Percentiles rank a stretch among this genome's conserved stretches.
These are phyloP conservation scores for Phyllosticta citrichinensis DNA, from an alignment of 2,329 filamentous ascomycete genomes.

Conservation along the genomic window DNA sequence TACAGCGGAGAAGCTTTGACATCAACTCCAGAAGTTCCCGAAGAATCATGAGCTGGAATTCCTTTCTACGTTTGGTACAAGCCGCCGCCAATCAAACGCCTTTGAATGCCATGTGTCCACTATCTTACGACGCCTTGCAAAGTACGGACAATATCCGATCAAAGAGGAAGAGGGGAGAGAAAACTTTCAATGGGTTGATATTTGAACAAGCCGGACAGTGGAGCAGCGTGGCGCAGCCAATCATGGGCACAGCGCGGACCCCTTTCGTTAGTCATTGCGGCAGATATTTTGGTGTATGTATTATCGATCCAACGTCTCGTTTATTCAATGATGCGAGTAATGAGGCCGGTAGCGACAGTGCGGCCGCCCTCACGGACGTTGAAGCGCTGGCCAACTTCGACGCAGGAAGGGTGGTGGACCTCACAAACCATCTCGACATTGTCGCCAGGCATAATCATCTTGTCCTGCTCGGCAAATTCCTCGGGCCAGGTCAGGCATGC, in stretches of 20 bases:
- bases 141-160: conserved; percentile 1
- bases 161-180: conserved; percentile 6
- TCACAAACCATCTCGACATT: conserved; percentile 95
- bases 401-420: conserved; percentile 73
- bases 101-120: conserved; percentile 7
- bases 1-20: background rate
- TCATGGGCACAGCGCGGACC: background rate
- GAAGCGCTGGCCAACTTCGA: conserved; percentile 90
- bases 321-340: conserved; percentile 29
- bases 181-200: background rate
- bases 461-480: conserved; percentile 61
- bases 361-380: conserved; percentile 96
- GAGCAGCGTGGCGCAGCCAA: conserved; percentile 1
- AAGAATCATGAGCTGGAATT: background rate
- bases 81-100: conserved; percentile 7
- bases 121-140: conserved; percentile 9
- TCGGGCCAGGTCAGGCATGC: conserved; percentile 80
- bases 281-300: conserved; percentile 2
- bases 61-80: conserved; percentile 4
- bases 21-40: background rate
- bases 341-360: conserved; percentile 30
- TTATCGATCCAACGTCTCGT: background rate
- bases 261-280: background rate
- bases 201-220: conserved; percentile 3
- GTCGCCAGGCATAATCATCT: conserved; percentile 96